These are phyloP conservation scores for Leccinum variicolor DNA, from an alignment of 768 basidiomycete genomes.

Conservation along the genomic window DNA sequence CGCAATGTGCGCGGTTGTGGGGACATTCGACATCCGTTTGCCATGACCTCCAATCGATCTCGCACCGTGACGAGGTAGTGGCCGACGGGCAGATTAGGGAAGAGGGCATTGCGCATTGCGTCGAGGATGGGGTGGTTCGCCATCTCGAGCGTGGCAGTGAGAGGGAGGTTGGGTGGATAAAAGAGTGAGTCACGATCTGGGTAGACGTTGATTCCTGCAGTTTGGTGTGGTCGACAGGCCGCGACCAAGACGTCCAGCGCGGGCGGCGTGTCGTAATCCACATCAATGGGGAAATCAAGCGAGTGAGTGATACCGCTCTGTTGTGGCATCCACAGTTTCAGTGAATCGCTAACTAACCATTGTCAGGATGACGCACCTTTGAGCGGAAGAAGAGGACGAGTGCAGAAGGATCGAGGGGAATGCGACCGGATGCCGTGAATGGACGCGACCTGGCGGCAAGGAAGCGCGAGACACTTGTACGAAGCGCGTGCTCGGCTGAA, in stretches of 20 bases:
- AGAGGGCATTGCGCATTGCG: slow-evolving; percentile 66
- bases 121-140: slow-evolving; percentile 82
- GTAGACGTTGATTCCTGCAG: slow-evolving; percentile 48
- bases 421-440: slow-evolving; percentile 64
- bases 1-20: slow-evolving; percentile 51
- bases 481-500: slow-evolving; percentile 51
- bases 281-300: slow-evolving; percentile 78
- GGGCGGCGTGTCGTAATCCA: slow-evolving; percentile 70
- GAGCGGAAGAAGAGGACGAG: slow-evolving; percentile 76
- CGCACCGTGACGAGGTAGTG: slow-evolving; percentile 66
- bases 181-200: slow-evolving; percentile 63
- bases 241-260: slow-evolving; percentile 76
- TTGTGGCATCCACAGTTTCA: slow-evolving; percentile 1
- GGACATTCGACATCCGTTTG: slow-evolving; percentile 55
- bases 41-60: slow-evolving; percentile 69
- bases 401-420: slow-evolving; percentile 65
- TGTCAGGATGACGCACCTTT: slow-evolving; percentile 45
- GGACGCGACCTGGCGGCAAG: slow-evolving; percentile 58
- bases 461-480: slow-evolving; percentile 52
- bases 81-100: slow-evolving; percentile 64
- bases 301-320: slow-evolving; percentile 79
- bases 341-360: not conserved
- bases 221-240: slow-evolving; percentile 65
- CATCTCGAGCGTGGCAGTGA: slow-evolving; percentile 75
- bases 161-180: slow-evolving; percentile 68